These are phyloP conservation scores for Apiotrichum laibachii DNA, from an alignment of 1,284 basidiomycete species.

Conservation along the genomic window DNA sequence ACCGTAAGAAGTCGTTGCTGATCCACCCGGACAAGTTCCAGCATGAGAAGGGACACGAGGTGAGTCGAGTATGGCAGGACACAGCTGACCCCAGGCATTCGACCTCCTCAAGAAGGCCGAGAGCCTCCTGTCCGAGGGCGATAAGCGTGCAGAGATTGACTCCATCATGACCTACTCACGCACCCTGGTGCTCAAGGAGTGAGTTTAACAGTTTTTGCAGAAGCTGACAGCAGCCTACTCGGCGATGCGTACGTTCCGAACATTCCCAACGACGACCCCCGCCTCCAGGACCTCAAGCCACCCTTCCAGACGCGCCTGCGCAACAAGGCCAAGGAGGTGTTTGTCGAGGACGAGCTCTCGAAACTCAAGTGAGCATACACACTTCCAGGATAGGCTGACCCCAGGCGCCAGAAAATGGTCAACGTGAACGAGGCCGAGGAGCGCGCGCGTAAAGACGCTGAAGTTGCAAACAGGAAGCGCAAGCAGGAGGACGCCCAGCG, in stretches of 20 bases:
- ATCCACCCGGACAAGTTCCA: constrained; percentile 61
- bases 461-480: constrained; percentile 50
- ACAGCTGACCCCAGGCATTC: constrained; percentile 52
- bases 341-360: constrained; percentile 59
- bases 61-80: constrained; percentile 25
- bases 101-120: constrained; percentile 58
- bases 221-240: constrained; percentile 29
- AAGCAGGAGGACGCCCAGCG: constrained; percentile 55
- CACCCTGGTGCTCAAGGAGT: constrained; percentile 46
- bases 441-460: constrained; percentile 54
- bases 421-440: constrained; percentile 59
- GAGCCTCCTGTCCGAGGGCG: constrained; percentile 40
- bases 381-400: background rate
- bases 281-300: constrained; percentile 49
- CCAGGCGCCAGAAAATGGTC: constrained; percentile 45
- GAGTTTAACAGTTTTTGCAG: constrained; percentile 15
- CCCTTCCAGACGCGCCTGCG: constrained; percentile 53
- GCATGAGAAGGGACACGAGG: constrained; percentile 55
- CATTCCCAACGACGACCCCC: constrained; percentile 51
- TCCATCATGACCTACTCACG: constrained; percentile 49
- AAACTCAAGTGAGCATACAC: constrained; percentile 47
- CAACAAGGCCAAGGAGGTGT: constrained; percentile 55
- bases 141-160: constrained; percentile 47
- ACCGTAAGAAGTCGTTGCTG: constrained; percentile 57
- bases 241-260: constrained; percentile 43